phyloP scores from a whole-genome alignment of 2,329 filamentous ascomycete species.

The Thermothelomyces thermophilus region DNA sequence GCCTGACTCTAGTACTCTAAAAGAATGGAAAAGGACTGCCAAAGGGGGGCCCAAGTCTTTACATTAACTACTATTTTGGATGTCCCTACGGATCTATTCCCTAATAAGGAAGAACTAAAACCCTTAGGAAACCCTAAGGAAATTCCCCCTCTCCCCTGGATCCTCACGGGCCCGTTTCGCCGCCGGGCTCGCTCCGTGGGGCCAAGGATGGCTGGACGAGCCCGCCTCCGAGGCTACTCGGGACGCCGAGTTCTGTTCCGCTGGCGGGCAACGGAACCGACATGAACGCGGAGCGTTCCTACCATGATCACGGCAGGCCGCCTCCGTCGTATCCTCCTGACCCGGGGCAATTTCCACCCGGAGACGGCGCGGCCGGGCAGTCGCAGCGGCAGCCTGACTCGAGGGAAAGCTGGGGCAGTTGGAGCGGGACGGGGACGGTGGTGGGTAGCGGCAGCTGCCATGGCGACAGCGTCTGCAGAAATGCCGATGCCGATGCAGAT shows the following conservation, averaged over 20 bases:
- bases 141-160: no score
- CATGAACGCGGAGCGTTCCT: not conserved
- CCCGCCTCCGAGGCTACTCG: not conserved
- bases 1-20: no score
- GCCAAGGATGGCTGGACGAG: not conserved
- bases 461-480: not conserved
- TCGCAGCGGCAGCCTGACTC: not conserved
- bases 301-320: not conserved
- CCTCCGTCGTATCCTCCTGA: not conserved
- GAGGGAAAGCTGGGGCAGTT: conserved; percentile 18
- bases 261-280: not conserved
- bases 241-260: not conserved
- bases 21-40: no score
- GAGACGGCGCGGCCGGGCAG: not conserved
- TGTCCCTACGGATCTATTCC: no score
- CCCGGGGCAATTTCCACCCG: not conserved
- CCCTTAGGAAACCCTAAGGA: no score
- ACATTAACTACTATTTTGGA: no score
- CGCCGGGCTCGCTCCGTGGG: no score
- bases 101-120: no score
- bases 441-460: not conserved
- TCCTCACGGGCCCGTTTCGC: no score
- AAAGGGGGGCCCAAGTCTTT: no score
- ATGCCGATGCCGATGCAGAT: not conserved
- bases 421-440: conserved; percentile 9